A percentile compares a stretch with the other conserved stretches of the same genome.
Conservation (phyloP, 2,329 filamentous ascomycete species). For the Exophiala spinifera region DNA sequence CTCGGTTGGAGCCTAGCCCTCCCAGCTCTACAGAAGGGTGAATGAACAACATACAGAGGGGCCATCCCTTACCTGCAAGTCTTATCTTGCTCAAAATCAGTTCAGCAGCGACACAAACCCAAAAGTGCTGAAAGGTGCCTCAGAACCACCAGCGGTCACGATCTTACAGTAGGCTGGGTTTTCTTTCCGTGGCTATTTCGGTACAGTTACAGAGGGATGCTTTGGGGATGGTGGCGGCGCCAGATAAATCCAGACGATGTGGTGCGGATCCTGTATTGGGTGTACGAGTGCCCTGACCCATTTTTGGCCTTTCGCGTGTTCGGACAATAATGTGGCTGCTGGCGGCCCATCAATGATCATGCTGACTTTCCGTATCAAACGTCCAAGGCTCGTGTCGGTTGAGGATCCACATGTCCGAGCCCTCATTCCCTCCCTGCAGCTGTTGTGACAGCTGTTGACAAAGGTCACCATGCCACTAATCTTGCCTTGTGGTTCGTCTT, state of each 20-base stretch:
- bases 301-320: neutral
- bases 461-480: neutral
- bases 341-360: neutral
- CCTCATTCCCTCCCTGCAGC: neutral
- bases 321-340: neutral
- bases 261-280: too few species aligned
- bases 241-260: conserved; percentile 1
- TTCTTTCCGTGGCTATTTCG: conserved; percentile 11
- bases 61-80: too few species aligned
- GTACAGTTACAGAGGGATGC: neutral
- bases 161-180: conserved; percentile 1
- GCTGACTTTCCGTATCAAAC: neutral
- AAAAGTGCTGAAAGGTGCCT: neutral
- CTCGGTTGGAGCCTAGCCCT: neutral
- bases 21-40: neutral
- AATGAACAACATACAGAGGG: neutral
- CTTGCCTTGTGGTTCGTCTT: neutral
- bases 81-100: neutral
- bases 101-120: neutral
- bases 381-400: conserved; percentile 1
- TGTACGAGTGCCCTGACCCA: neutral
- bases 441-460: neutral
- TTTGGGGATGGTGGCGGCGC: conserved; percentile 5
- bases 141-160: neutral
- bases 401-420: neutral